Evolutionary conservation across 2,329 filamentous ascomycete genomes (phyloP).

Genomic region (Xylaria sp.): DNA sequence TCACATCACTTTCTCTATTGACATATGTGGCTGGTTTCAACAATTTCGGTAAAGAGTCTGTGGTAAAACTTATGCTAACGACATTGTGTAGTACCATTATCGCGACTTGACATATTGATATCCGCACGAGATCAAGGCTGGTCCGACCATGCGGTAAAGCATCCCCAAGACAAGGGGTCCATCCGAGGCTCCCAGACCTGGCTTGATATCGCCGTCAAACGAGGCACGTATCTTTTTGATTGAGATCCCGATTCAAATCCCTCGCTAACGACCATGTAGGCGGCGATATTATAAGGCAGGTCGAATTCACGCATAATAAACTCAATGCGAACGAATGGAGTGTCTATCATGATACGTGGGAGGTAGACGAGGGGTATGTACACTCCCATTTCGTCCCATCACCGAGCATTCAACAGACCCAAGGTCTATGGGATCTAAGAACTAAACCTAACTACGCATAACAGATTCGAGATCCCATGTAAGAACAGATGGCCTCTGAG

Average conservation of each 20-base stretch:
- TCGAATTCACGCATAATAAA: background rate
- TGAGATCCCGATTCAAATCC: background rate
- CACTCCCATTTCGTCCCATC: background rate
- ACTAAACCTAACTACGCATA: background rate
- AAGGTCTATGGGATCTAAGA: background rate
- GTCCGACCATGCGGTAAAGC: background rate
- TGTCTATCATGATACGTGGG: background rate
- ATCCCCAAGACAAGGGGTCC: background rate
- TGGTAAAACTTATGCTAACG: too few relatives aligned
- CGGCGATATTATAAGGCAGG: background rate
- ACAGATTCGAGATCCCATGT: background rate
- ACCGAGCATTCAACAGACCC: background rate
- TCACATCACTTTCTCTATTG: background rate
- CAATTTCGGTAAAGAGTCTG: too few relatives aligned
- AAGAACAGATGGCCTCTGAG: background rate
- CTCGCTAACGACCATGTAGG: background rate
- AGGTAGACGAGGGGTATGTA: background rate
- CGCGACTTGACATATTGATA: background rate
- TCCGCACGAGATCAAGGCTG: background rate
- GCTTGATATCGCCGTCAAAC: conserved; percentile 2
- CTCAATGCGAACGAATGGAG: background rate
- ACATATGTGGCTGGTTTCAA: background rate
- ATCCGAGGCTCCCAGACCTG: conserved; percentile 2
- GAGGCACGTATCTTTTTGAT: background rate
- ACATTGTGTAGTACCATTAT: background rate